Evolutionary conservation across 176 grass and related monocot genomes (phyloP), one percentile per base, ranked within the genome.

Genomic region (Ensete glaucum): DNA sequence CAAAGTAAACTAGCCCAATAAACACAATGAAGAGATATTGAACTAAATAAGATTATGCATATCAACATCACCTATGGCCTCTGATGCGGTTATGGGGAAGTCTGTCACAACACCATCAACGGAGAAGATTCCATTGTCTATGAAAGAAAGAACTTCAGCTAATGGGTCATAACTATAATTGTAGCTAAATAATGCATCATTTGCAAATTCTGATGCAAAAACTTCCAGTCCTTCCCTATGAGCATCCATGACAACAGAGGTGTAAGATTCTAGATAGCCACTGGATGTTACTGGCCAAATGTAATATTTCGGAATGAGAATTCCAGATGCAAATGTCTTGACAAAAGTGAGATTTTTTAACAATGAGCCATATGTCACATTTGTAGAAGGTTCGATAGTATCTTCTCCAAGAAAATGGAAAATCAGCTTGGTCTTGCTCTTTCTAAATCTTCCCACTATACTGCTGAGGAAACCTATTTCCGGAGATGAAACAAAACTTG

Each of bases 161-260:
- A 97, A 77, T 8, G 93, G 93, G 73, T 97, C 87, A 56, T 90
- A 97, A 81, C 93, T 97, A 53, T 97, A 92, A 73, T 97, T 93
- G 11, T 83, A 97, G 23, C 87, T 85, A 54, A 97, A 71, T 62
- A 55, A 1, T 26, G 78, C 88, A 87, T 97, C 93, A 83, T 97
- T 97, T 26, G 87, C 87, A 77, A 97, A 97, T 43, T 87, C 87
- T 20, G 82, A 82, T 17, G 83, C 93, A 88, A 85, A 90, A 81
- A 97, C 81, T 81, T 97, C 93, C 69, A 97, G 29, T 21, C 90
- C 77, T 51, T 84, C 85, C 16, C 79, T 83, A 72, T 92, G 93
- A 8, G 93, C 85, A 16, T 90, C 79, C 14, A 1, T 50, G 54
- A 92, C 83, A 29, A 90, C 50, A 0, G 83, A 50, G 14, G 57